These are phyloP conservation scores for Candida germanica DNA, from an alignment of 805 yeast species.

Conservation along the genomic window DNA sequence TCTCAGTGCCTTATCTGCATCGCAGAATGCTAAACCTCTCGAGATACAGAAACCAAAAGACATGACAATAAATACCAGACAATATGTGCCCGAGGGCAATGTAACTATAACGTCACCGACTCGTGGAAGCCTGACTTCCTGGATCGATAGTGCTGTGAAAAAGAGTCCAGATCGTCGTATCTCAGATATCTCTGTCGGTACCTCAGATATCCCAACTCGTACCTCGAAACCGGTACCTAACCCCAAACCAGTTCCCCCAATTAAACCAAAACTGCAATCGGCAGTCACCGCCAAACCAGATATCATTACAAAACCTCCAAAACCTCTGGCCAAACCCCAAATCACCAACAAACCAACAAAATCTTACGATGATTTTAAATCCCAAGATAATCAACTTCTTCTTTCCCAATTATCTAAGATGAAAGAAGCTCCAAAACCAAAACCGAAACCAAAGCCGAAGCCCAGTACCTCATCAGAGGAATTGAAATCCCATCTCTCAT, in stretches of 20 bases:
- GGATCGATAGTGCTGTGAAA: slow-evolving; percentile 13
- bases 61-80: not conserved
- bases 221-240: not conserved
- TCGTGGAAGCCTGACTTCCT: slow-evolving; percentile 3
- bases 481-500: slow-evolving; percentile 2
- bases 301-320: not conserved
- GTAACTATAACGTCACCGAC: slow-evolving; percentile 5
- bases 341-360: no score
- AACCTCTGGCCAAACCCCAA: not conserved
- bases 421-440: slow-evolving; percentile 12
- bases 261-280: not conserved
- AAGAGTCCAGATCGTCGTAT: not conserved
- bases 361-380: slow-evolving; percentile 18
- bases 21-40: slow-evolving; percentile 9
- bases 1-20: slow-evolving; percentile 9
- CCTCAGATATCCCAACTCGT: no score
- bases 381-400: slow-evolving; percentile 21
- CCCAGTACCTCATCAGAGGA: slow-evolving; percentile 13
- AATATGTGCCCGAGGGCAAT: not conserved
- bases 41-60: not conserved
- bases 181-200: no score
- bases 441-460: slow-evolving; percentile 16
- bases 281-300: not conserved
- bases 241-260: not conserved
- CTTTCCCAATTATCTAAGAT: slow-evolving; percentile 24